Conservation (phyloP, 208 protist species). For the Crithidia fasciculata region DNA sequence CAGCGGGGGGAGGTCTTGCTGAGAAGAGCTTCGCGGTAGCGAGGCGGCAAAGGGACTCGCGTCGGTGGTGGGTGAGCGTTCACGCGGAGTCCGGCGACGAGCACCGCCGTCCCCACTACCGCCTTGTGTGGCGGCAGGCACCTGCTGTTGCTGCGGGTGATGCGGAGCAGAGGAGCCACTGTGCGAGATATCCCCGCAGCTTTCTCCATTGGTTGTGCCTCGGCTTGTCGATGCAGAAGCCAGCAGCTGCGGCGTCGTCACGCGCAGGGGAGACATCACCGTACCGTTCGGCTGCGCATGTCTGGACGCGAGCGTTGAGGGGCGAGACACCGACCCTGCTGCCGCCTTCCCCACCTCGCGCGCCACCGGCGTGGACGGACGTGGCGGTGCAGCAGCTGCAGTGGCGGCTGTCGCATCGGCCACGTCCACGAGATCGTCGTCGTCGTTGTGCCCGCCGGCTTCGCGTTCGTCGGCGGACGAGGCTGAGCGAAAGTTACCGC, state of each 20-base stretch:
- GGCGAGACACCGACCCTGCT: too few species aligned
- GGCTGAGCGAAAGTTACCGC: not conserved
- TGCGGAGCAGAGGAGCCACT: not conserved
- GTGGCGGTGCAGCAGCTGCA: not conserved
- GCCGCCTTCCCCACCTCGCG: too few species aligned
- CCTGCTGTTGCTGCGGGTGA: not conserved
- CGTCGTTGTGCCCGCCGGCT: not conserved
- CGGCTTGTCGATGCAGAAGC: not conserved
- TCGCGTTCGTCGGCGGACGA: not conserved
- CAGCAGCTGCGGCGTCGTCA: not conserved
- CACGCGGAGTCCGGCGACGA: too few species aligned
- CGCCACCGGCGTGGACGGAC: too few species aligned
- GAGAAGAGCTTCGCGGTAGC: not conserved
- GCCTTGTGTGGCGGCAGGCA: not conserved
- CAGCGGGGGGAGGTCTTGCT: not conserved
- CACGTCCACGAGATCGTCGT: not conserved
- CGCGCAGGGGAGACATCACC: not conserved
- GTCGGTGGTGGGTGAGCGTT: not conserved
- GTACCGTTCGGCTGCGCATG: too few species aligned
- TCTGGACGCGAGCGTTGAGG: too few species aligned
- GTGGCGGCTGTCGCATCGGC: not conserved
- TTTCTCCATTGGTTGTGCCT: not conserved
- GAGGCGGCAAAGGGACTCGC: not conserved
- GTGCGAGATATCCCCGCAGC: not conserved
- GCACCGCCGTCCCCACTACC: too few species aligned